A percentile compares a stretch with the other conserved stretches of the same genome.
Conservation (phyloP, 768 basidiomycete genomes). For the Boletus reticulatus region DNA sequence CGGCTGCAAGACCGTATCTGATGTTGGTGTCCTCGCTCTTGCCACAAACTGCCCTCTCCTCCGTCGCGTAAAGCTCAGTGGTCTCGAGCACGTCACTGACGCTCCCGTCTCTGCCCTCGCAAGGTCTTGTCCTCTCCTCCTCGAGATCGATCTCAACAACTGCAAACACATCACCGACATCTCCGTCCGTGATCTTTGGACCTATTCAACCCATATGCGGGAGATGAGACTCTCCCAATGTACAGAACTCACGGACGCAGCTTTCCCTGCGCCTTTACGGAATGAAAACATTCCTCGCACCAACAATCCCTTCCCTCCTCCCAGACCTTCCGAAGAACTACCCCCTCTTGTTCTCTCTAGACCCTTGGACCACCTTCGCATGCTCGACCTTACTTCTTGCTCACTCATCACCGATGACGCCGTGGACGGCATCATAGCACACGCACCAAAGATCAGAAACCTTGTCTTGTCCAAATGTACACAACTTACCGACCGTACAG, state of each 20-base stretch:
- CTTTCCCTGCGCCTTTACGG: slow-evolving; percentile 74
- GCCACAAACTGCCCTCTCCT: slow-evolving; percentile 74
- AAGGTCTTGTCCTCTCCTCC: slow-evolving; percentile 74
- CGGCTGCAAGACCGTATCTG: slow-evolving; percentile 78
- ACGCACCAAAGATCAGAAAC: slow-evolving; percentile 82
- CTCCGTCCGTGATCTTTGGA: slow-evolving; percentile 82
- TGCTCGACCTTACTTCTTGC: slow-evolving; percentile 92
- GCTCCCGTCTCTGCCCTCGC: slow-evolving; percentile 72
- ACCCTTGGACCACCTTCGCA: slow-evolving; percentile 80
- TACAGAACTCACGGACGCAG: slow-evolving; percentile 72
- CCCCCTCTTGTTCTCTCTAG: slow-evolving; percentile 66
- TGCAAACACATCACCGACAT: slow-evolving; percentile 77
- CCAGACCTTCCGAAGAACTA: slow-evolving; percentile 40
- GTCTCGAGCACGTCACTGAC: slow-evolving; percentile 75
- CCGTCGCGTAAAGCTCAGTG: slow-evolving; percentile 86
- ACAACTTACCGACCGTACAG: slow-evolving; percentile 73
- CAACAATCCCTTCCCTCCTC: slow-evolving; percentile 44
- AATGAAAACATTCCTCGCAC: slow-evolving; percentile 32
- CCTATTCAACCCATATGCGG: slow-evolving; percentile 75
- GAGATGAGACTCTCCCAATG: slow-evolving; percentile 89
- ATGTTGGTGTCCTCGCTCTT: slow-evolving; percentile 72
- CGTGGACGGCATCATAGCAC: slow-evolving; percentile 76
- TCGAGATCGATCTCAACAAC: slow-evolving; percentile 92
- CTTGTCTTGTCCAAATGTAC: slow-evolving; percentile 85
- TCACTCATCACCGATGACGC: slow-evolving; percentile 77